Conservation (phyloP, 306 rosid species). For the Quercus ilex region DNA sequence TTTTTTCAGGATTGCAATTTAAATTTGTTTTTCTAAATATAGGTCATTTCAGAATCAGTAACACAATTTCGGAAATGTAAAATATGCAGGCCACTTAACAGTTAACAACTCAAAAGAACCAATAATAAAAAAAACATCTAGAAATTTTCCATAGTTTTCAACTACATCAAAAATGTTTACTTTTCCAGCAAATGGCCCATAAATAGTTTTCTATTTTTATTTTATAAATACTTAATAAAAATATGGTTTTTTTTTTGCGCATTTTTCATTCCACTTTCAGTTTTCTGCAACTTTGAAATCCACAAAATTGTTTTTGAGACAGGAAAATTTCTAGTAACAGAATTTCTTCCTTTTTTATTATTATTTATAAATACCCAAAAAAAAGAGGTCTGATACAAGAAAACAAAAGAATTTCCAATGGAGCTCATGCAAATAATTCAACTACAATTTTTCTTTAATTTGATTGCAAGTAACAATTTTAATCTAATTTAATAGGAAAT, state of each 20-base stretch:
- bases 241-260: not conserved
- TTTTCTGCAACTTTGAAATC: not conserved
- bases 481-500: constrained; percentile 3
- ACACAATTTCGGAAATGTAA: not conserved
- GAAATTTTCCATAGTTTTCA: not conserved
- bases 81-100: not conserved
- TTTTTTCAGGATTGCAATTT: not conserved
- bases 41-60: not conserved
- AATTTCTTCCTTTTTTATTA: not conserved
- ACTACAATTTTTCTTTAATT: constrained; percentile 2
- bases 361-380: no score
- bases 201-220: not conserved
- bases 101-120: not conserved
- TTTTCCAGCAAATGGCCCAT: not conserved
- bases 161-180: not conserved
- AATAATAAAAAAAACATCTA: not conserved
- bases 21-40: not conserved
- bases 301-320: not conserved
- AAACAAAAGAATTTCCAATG: not conserved
- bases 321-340: not conserved
- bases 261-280: not conserved
- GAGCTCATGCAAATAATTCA: not conserved
- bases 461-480: not conserved
- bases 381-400: not conserved
- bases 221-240: not conserved